phyloP scores from a whole-genome alignment of 208 protist genomes.

The Tritrichomonas foetus region DNA sequence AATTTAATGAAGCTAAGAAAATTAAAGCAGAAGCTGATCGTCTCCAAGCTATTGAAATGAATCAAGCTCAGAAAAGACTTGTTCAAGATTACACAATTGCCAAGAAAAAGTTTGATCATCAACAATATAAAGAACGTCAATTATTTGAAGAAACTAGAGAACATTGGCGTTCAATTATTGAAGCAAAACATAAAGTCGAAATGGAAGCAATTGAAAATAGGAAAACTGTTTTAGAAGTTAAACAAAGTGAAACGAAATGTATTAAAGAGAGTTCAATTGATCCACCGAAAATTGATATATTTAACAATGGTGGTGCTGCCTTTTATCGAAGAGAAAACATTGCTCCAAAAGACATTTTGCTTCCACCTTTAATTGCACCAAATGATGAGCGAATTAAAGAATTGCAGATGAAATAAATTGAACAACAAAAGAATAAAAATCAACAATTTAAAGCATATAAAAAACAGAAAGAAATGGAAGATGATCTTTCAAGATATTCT shows the following conservation, averaged over 20 bases:
- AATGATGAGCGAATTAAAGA: no score
- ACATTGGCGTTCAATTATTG: not conserved
- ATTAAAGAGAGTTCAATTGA: not conserved
- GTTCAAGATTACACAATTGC: not conserved
- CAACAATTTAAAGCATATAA: no score
- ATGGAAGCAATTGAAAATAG: not conserved
- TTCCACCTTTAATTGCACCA: no score
- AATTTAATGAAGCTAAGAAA: not conserved
- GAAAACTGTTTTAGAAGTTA: not conserved
- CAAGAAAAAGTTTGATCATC: not conserved
- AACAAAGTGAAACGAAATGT: not conserved
- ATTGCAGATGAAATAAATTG: no score
- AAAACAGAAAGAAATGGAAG: no score
- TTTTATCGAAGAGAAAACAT: no score
- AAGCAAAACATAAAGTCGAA: not conserved
- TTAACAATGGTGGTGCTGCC: no score
- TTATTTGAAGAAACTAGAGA: not conserved
- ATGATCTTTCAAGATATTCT: no score
- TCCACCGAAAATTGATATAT: not conserved
- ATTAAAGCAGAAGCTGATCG: not conserved
- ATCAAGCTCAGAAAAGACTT: not conserved
- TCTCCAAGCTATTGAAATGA: not conserved
- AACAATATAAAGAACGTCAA: not conserved
- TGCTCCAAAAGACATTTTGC: no score
- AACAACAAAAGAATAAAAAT: no score